phyloP scores from a whole-genome alignment of 176 grass and related monocot species.

The Lolium rigidum region DNA sequence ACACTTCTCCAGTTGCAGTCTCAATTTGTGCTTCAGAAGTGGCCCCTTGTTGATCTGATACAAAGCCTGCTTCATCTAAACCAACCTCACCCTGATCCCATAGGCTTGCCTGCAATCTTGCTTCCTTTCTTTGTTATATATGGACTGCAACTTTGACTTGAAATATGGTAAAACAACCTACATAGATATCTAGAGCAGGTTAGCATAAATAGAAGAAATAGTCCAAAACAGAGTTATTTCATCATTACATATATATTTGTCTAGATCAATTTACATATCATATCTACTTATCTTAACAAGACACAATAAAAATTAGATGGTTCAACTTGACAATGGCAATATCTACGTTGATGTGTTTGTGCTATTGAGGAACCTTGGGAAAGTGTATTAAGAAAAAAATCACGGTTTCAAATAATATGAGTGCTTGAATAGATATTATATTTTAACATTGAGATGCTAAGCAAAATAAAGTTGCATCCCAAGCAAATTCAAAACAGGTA shows the following conservation, averaged over 20 bases:
- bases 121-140: slow-evolving; percentile 99
- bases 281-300: slow-evolving; percentile 22
- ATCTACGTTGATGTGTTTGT: not conserved
- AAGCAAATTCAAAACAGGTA: not conserved
- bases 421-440: not conserved
- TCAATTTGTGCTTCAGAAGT: slow-evolving; percentile 54
- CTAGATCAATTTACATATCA: not conserved
- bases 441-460: slow-evolving; percentile 20
- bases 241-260: not conserved
- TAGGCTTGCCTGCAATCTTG: slow-evolving; percentile 96
- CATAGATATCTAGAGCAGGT: slow-evolving; percentile 28
- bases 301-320: not conserved
- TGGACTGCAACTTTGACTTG: slow-evolving; percentile 88
- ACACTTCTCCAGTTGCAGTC: slow-evolving; percentile 48
- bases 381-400: slow-evolving; percentile 10
- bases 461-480: not conserved
- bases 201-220: slow-evolving; percentile 24
- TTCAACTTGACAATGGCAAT: not conserved
- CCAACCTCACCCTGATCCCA: slow-evolving; percentile 82
- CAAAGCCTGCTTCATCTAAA: slow-evolving; percentile 71
- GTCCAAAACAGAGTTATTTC: not conserved
- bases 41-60: slow-evolving; percentile 79
- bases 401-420: slow-evolving; percentile 5
- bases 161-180: slow-evolving; percentile 99
- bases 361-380: not conserved